Evolutionary conservation across 441 rosid genomes (phyloP).

Genomic region (Corymbia calophylla): DNA sequence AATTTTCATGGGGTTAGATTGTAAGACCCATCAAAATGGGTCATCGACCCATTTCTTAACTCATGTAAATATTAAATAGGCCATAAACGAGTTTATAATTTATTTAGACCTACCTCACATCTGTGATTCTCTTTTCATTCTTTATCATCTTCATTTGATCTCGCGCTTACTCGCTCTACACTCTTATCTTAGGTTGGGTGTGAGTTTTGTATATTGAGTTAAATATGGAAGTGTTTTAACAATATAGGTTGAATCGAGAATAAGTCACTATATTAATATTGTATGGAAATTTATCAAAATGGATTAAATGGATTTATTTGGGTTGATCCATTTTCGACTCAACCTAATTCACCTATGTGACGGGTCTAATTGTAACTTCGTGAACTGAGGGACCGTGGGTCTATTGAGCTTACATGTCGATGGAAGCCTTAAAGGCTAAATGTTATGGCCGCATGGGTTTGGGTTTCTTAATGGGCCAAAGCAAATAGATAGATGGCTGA

Average conservation of each 20-base stretch:
- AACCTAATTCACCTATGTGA: background rate
- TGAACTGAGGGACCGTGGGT: background rate
- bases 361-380: fast-evolving
- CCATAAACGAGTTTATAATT: background rate
- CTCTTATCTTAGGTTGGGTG: too few species aligned
- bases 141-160: too few species aligned
- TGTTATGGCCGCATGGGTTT: background rate
- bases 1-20: too few species aligned
- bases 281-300: too few species aligned
- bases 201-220: too few species aligned
- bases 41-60: background rate
- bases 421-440: background rate
- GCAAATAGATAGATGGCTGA: background rate
- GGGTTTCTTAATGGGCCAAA: background rate
- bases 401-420: background rate
- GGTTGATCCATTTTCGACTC: fast-evolving
- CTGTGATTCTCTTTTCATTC: too few species aligned
- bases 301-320: fast-evolving
- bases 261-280: too few species aligned
- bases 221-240: fast-evolving
- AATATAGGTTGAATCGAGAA: too few species aligned
- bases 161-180: too few species aligned
- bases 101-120: background rate
- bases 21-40: too few species aligned
- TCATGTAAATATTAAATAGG: too few species aligned